phyloP scores from a whole-genome alignment of 2,329 filamentous ascomycete species.

The Stagonosporopsis cucurbitacearum region DNA sequence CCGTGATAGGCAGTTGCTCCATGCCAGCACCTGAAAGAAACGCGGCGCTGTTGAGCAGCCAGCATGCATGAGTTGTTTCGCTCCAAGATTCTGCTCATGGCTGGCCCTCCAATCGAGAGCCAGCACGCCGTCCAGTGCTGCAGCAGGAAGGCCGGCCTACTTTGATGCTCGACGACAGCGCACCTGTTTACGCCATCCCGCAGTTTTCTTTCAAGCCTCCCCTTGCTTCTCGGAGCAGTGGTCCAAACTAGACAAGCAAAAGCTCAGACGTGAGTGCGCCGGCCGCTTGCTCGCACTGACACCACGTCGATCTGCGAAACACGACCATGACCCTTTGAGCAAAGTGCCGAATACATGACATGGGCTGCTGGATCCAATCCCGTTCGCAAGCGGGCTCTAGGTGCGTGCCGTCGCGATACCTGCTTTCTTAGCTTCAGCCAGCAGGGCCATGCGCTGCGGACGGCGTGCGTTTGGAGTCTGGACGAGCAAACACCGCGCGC shows the following conservation, averaged over 20 bases:
- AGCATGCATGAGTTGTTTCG: constrained; percentile 16
- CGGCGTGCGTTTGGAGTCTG: constrained; percentile 15
- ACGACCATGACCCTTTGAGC: constrained; percentile 23
- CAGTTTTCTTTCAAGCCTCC: neutral
- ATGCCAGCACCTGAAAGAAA: constrained; percentile 13
- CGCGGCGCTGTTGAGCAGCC: constrained; percentile 18
- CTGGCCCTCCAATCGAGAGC: constrained; percentile 8
- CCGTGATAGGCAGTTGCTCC: constrained; percentile 29
- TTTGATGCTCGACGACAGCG: constrained; percentile 10
- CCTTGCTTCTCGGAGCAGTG: constrained; percentile 23
- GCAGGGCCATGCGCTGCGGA: constrained; percentile 6
- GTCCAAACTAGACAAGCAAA: constrained; percentile 32
- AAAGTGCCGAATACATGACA: constrained; percentile 21
- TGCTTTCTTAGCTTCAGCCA: constrained; percentile 25
- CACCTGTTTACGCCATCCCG: constrained; percentile 20
- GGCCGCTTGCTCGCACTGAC: constrained; percentile 32
- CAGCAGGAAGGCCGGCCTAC: constrained; percentile 1
- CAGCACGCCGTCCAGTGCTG: neutral
- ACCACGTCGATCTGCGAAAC: constrained; percentile 36
- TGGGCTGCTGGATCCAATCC: constrained; percentile 16
- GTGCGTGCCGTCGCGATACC: constrained; percentile 36
- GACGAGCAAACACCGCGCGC: constrained; percentile 7
- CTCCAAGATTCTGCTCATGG: constrained; percentile 8
- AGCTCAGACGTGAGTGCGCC: constrained; percentile 10
- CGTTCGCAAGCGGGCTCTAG: constrained; percentile 34